Evolutionary conservation across 2,329 filamentous ascomycete species (phyloP).

Genomic region (Cladosporium sp.): DNA sequence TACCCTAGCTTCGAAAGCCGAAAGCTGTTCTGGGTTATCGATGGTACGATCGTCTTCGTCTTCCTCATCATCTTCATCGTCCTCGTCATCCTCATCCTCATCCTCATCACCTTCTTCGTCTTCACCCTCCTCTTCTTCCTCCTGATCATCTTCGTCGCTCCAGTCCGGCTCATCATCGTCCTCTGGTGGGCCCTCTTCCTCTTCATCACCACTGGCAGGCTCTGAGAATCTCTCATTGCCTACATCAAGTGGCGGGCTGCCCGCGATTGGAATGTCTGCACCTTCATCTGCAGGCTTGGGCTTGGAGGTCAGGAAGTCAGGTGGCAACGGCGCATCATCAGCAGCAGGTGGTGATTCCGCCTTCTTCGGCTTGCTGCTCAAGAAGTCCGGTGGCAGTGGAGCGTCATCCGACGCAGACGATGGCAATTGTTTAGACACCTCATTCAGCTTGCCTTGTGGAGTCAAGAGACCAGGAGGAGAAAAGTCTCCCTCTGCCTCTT

Average conservation of each 20-base stretch:
- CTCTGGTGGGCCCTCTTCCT: slow-evolving; percentile 32
- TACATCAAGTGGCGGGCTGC: slow-evolving; percentile 45
- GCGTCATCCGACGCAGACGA: slow-evolving; percentile 27
- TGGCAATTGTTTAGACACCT: slow-evolving; percentile 30
- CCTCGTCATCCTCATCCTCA: slow-evolving; percentile 29
- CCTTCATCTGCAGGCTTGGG: slow-evolving; percentile 17
- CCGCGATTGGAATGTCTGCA: slow-evolving; percentile 43
- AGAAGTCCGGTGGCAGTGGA: slow-evolving; percentile 45
- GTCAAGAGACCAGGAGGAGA: slow-evolving; percentile 6
- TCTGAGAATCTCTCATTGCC: slow-evolving; percentile 25
- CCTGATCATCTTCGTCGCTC: slow-evolving; percentile 25
- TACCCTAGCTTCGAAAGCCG: slow-evolving; percentile 23
- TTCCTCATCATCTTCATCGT: slow-evolving; percentile 36
- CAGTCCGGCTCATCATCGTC: slow-evolving; percentile 28
- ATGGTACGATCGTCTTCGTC: slow-evolving; percentile 46
- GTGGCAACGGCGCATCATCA: slow-evolving; percentile 39
- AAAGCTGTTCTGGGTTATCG: slow-evolving; percentile 20
- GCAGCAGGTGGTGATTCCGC: slow-evolving; percentile 14
- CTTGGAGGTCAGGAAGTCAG: slow-evolving; percentile 35
- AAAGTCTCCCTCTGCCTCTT: slow-evolving; percentile 4
- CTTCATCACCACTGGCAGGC: slow-evolving; percentile 24
- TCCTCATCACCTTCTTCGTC: slow-evolving; percentile 37
- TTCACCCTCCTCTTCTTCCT: slow-evolving; percentile 33
- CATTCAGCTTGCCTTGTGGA: not conserved
- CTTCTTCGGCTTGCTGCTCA: slow-evolving; percentile 21